A percentile compares a stretch with the other conserved stretches of the same genome.
These are phyloP conservation scores for Mrakia blollopis DNA, from an alignment of 768 basidiomycete genomes.

Conservation along the genomic window DNA sequence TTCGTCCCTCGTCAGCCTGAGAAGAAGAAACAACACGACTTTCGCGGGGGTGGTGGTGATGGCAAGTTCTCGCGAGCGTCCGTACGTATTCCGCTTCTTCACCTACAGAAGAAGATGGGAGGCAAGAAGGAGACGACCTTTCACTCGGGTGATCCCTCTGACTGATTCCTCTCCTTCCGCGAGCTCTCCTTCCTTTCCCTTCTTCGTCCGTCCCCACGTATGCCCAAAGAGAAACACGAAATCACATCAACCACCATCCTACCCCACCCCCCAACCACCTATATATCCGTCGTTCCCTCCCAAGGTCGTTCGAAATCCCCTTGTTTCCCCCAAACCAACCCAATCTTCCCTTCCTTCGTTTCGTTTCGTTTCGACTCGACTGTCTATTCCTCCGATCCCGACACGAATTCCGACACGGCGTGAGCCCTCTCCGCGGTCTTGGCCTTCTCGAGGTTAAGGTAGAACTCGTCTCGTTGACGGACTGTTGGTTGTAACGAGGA, in stretches of 20 bases:
- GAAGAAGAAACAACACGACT: too few relatives aligned
- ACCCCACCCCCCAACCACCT: background rate
- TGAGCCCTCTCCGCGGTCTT: constrained; percentile 33
- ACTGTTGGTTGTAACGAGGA: constrained; percentile 45
- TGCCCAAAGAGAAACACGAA: background rate
- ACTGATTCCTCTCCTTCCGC: background rate
- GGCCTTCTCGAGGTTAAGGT: constrained; percentile 68
- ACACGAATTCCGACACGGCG: constrained; percentile 11
- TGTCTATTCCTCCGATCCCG: background rate
- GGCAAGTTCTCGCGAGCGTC: too few relatives aligned
- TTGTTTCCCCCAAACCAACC: background rate
- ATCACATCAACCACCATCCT: background rate
- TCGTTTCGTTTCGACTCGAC: too few relatives aligned
- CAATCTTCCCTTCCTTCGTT: background rate
- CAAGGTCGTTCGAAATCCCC: background rate
- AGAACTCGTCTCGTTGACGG: constrained; percentile 75
- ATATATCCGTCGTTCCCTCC: background rate
- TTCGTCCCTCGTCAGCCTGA: too few relatives aligned
- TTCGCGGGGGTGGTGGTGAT: too few relatives aligned
- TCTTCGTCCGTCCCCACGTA: background rate
- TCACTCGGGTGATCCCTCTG: background rate
- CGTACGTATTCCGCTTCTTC: too few relatives aligned
- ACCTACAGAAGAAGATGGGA: too few relatives aligned
- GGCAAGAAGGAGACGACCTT: background rate
- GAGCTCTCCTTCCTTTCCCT: background rate